Base-by-base conservation (phyloP, 1,139 yeast species). In the Candida tropicalis region DNA sequence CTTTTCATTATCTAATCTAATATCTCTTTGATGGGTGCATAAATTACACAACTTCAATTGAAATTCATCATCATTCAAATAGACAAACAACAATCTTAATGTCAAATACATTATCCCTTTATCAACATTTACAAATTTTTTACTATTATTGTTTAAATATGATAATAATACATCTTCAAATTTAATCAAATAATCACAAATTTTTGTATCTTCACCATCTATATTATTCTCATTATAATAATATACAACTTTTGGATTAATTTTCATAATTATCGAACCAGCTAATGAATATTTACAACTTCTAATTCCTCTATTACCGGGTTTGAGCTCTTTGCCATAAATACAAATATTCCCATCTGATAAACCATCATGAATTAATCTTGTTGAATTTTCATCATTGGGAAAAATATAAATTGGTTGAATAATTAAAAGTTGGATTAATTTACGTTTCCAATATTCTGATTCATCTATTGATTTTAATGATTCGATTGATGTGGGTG, bases 281-380 rank as follows among this genome's bases (percentile, higher is more conserved):
- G 40, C 36, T 1, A 25, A 11, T 7, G 44, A 28, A 15, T 43
- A 36, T 13, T 18, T 32, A 8, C 29, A 35, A 5, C 46, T 23
- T 7, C 33, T 37, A 2, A 51, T 17, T 13, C 51, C 51, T 34
- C 56, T 34, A n/a, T 43, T 31, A 9, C 49, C 51, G 10, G 55
- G 55, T 12, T 40, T 40, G n/a, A 40, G 20, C 12, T 45, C 34
- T 15, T 44, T 40, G 16, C 52, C 47, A 16, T 38, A 20, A 1
- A 52, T 40, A 34, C 41, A 27, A 22, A 51, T 35, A 8, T 31
- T 23, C 3, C 43, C 47, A 39, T 38, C 46, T 16, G 46, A 36
- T 15, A 46, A 15, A 12, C 40, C 39, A 26, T 49, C 51, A 39
- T 49, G 28, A 34, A 49, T 42, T 17, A 35, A 20, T 10, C 40